phyloP scores from a whole-genome alignment of 2,329 filamentous ascomycete species.

The Fusarium neocosmosporiellum region DNA sequence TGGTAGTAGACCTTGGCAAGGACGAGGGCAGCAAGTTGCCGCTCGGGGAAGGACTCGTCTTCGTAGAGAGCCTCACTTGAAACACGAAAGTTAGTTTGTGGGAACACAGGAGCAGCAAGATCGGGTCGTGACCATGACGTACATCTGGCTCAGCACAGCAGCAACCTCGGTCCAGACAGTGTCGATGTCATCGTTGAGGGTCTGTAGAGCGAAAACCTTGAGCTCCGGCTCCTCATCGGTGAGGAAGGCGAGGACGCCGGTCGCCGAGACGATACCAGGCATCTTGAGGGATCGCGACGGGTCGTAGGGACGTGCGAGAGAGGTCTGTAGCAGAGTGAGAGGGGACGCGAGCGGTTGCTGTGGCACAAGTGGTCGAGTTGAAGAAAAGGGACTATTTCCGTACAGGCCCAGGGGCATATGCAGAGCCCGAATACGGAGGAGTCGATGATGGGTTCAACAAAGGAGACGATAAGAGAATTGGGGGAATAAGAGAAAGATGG shows the following conservation, averaged over 20 bases:
- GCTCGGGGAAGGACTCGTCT: constrained; percentile 93
- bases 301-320: constrained; percentile 31
- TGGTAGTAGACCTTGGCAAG: constrained; percentile 99
- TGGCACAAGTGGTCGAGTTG: constrained; percentile 25
- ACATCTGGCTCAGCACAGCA: constrained; percentile 93
- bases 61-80: constrained; percentile 94
- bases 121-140: constrained; percentile 43
- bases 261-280: constrained; percentile 94
- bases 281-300: constrained; percentile 62
- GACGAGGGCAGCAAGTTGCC: constrained; percentile 92
- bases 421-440: constrained; percentile 16
- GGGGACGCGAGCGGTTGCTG: constrained; percentile 33
- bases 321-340: constrained; percentile 26
- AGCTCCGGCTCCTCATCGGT: constrained; percentile 94
- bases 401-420: constrained; percentile 40
- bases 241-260: constrained; percentile 93
- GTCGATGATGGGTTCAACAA: constrained; percentile 9
- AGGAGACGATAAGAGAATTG: constrained; percentile 21
- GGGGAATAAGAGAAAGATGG: constrained; percentile 29
- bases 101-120: not conserved
- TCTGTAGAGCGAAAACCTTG: constrained; percentile 93
- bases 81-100: constrained; percentile 20
- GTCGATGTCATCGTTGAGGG: constrained; percentile 95
- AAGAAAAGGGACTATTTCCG: constrained; percentile 28
- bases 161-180: constrained; percentile 98